A percentile compares a stretch with the other conserved stretches of the same genome.
These are phyloP conservation scores for Phylloporus gajari DNA, from an alignment of 1,284 basidiomycete genomes.

Conservation along the genomic window DNA sequence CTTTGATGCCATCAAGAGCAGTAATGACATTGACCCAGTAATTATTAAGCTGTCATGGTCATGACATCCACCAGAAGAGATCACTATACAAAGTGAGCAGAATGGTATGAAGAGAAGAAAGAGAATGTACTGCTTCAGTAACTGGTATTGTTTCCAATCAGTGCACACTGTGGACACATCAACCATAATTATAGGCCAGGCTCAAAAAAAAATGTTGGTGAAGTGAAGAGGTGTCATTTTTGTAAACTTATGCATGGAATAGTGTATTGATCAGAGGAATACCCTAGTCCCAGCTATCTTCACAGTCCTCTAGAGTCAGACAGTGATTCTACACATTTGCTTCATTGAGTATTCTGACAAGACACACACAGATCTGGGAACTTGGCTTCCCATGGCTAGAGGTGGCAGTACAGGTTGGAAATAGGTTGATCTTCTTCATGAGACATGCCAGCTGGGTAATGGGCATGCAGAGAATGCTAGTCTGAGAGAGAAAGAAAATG, in stretches of 20 bases:
- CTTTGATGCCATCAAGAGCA: conserved; percentile 97
- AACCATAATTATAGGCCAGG: conserved; percentile 96
- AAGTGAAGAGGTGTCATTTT: conserved; percentile 51
- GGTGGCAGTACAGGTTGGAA: conserved; percentile 97
- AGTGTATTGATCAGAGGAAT: conserved; percentile 97
- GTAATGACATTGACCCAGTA: conserved; percentile 99
- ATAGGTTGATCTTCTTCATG: conserved; percentile 95
- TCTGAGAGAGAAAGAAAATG: too few relatives aligned
- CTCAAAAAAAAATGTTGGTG: conserved; percentile 61
- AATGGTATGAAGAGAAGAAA: background rate
- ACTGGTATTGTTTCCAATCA: conserved; percentile 98
- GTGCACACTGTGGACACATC: conserved; percentile 83
- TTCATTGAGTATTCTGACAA: conserved; percentile 99
- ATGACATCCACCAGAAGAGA: conserved; percentile 99
- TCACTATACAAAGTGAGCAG: conserved; percentile 62
- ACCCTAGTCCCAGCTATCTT: conserved; percentile 98
- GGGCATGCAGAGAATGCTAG: too few relatives aligned
- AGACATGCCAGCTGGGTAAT: conserved; percentile 82
- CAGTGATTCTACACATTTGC: conserved; percentile 97
- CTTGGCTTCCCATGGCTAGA: conserved; percentile 99
- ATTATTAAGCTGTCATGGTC: conserved; percentile 98
- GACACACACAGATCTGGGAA: conserved; percentile 96
- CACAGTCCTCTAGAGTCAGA: conserved; percentile 95
- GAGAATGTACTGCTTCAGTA: conserved; percentile 81
- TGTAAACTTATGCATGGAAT: conserved; percentile 86